Percentiles rank a stretch among this genome's conserved stretches.
Conservation (phyloP, 2,329 filamentous ascomycete genomes). For the Dactylellina parvicollis region DNA sequence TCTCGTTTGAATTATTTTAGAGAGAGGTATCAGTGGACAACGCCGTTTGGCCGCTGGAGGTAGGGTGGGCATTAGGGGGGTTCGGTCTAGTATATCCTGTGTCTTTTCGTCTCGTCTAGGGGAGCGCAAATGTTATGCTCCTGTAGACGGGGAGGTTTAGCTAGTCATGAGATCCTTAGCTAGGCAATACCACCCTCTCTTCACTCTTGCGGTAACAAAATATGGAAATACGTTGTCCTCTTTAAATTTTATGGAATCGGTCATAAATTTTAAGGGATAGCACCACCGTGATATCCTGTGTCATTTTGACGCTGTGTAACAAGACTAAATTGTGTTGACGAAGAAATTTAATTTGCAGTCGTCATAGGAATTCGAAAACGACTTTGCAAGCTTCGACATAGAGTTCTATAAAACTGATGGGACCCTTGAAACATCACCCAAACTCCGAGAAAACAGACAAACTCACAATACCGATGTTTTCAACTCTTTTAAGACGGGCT, state of each 20-base stretch:
- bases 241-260: too few species aligned
- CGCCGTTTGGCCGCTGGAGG: neutral
- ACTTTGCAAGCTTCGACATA: neutral
- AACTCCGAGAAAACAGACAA: too few species aligned
- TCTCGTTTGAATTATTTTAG: neutral
- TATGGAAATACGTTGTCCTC: too few species aligned
- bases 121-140: neutral
- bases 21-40: neutral
- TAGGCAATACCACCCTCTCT: neutral
- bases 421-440: too few species aligned
- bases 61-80: neutral
- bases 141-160: neutral
- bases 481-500: conserved; percentile 13
- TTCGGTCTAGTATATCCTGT: neutral
- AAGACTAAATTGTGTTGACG: conserved; percentile 26
- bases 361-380: neutral
- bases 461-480: too few species aligned
- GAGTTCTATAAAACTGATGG: too few species aligned
- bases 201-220: neutral
- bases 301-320: conserved; percentile 34
- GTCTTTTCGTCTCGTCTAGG: neutral
- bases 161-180: neutral
- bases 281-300: too few species aligned
- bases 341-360: neutral
- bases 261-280: too few species aligned